Percentiles rank a stretch among this genome's conserved stretches.
These are phyloP conservation scores for Volvox reticuliferus DNA, from an alignment of 139 green algal genomes.

Conservation along the genomic window DNA sequence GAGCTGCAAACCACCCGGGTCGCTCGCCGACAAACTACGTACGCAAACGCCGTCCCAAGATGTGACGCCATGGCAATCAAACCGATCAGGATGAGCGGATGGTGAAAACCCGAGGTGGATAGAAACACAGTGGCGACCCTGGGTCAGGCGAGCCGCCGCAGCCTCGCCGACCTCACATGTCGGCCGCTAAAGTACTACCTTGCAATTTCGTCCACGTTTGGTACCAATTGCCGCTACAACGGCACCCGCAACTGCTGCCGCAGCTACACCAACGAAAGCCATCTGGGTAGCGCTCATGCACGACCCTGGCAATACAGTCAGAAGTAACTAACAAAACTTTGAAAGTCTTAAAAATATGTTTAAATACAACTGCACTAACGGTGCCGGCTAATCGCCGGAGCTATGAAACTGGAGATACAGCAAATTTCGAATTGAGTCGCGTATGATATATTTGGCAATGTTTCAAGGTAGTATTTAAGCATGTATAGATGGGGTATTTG, in stretches of 20 bases:
- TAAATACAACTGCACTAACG: neutral
- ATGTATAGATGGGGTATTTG: neutral
- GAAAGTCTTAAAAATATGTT: neutral
- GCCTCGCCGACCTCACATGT: neutral
- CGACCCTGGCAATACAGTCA: neutral
- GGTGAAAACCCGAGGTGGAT: neutral
- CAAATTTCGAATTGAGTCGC: neutral
- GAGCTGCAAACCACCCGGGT: no score
- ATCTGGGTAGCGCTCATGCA: slow-evolving; percentile 15
- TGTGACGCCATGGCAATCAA: no score
- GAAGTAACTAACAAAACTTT: neutral
- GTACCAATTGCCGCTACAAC: neutral
- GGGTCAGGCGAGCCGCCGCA: slow-evolving; percentile 8
- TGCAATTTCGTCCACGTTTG: neutral
- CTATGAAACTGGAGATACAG: neutral
- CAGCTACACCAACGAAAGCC: slow-evolving; percentile 29
- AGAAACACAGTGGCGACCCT: neutral
- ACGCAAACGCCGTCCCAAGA: no score
- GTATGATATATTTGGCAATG: no score
- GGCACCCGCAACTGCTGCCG: neutral
- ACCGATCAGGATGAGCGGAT: no score
- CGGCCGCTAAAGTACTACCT: neutral
- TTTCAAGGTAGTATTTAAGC: neutral
- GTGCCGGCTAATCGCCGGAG: neutral
- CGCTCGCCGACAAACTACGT: no score